Percentiles rank a stretch among this genome's conserved stretches.
These are phyloP conservation scores for Penicillium lividum DNA, from an alignment of 495 filamentous ascomycete species.

Conservation along the genomic window DNA sequence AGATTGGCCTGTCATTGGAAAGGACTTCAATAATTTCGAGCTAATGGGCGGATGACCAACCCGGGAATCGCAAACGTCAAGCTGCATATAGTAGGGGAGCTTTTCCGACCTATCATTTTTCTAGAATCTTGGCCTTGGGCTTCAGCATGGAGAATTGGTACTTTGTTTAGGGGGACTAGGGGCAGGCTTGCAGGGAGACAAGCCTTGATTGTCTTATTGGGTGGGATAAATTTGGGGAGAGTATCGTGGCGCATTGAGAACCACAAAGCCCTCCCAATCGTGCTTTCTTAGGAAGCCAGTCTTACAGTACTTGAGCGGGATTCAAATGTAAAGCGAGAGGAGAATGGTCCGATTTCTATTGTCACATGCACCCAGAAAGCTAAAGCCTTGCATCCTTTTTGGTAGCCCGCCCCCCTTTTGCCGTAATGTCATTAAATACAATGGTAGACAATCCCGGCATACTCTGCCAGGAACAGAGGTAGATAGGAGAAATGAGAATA, in stretches of 20 bases:
- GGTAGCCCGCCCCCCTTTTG: constrained; percentile 36
- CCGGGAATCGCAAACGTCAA: background rate
- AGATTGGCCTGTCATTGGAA: constrained; percentile 7
- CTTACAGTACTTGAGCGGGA: background rate
- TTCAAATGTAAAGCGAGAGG: constrained; percentile 38
- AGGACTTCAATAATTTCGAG: constrained; percentile 1
- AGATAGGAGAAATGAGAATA: constrained; percentile 39
- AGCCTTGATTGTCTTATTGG: constrained; percentile 19
- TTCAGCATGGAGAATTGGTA: background rate
- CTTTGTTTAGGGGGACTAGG: background rate
- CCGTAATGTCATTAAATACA: constrained; percentile 53
- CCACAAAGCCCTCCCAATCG: constrained; percentile 8
- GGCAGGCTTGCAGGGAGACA: constrained; percentile 17
- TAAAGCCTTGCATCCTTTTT: constrained; percentile 43
- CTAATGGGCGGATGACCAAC: background rate
- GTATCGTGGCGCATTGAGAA: constrained; percentile 11
- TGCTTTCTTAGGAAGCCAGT: constrained; percentile 9
- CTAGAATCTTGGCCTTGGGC: background rate
- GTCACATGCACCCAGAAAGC: constrained; percentile 46
- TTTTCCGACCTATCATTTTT: constrained; percentile 11
- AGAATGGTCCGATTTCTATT: constrained; percentile 51
- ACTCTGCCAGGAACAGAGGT: constrained; percentile 25
- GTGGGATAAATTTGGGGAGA: background rate
- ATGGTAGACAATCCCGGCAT: constrained; percentile 39
- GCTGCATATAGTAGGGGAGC: background rate